A percentile compares a stretch with the other conserved stretches of the same genome.
Evolutionary conservation across 257 asterid genomes (phyloP).

Genomic region (Cinchona pubescens): DNA sequence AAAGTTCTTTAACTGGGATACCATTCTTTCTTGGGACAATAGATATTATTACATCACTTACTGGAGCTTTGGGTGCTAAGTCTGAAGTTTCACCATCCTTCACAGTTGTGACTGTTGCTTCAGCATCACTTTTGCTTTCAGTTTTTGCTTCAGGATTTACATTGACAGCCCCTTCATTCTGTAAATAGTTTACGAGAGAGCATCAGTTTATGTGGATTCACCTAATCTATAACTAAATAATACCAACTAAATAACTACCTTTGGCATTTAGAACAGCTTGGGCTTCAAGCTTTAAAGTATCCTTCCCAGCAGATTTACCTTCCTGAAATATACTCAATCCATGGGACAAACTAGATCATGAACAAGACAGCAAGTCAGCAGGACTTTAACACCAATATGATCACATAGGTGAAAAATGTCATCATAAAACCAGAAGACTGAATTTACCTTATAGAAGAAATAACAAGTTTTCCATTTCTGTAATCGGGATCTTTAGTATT

Average conservation of each 20-base stretch:
- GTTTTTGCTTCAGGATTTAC: conserved; percentile 39
- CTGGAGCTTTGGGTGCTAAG: conserved; percentile 37
- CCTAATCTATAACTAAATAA: background rate
- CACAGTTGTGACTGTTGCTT: conserved; percentile 28
- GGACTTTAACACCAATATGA: background rate
- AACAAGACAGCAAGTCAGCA: conserved; percentile 27
- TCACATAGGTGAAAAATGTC: background rate
- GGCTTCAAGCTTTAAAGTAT: conserved; percentile 53
- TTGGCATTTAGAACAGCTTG: conserved; percentile 41
- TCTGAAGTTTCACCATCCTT: conserved; percentile 27
- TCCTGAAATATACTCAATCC: conserved; percentile 68
- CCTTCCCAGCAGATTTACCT: conserved; percentile 52
- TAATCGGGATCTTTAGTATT: conserved; percentile 59
- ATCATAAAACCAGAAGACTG: background rate
- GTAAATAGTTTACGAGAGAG: conserved; percentile 21
- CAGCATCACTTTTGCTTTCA: conserved; percentile 43
- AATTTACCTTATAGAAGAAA: conserved; percentile 65
- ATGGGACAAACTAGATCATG: conserved; percentile 57
- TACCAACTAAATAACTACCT: conserved; percentile 36
- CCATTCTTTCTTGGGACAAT: background rate
- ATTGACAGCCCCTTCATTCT: conserved; percentile 34
- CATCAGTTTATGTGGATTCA: background rate
- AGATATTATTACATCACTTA: conserved; percentile 26
- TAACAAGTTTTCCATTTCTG: conserved; percentile 81
- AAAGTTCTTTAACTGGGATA: background rate